phyloP scores from a whole-genome alignment of 2,329 filamentous ascomycete genomes.

The Rhinocladiella similis region DNA sequence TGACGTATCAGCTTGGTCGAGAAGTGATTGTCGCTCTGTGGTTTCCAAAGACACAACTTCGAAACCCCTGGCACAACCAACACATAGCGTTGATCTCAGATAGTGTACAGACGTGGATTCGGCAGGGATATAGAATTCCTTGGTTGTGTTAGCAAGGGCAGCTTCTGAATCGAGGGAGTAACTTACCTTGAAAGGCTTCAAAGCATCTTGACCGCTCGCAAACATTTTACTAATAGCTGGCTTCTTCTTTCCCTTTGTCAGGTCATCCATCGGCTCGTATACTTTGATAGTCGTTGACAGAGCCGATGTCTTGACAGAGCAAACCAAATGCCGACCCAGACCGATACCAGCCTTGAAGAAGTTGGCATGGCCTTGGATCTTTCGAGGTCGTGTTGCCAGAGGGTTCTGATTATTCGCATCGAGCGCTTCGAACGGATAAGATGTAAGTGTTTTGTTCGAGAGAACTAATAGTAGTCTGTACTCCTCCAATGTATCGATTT shows the following conservation, averaged over 20 bases:
- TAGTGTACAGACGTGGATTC: constrained; percentile 99
- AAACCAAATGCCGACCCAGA: constrained; percentile 88
- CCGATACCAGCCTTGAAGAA: constrained; percentile 99
- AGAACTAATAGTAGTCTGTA: constrained; percentile 89
- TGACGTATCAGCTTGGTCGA: constrained; percentile 96
- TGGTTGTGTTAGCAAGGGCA: constrained; percentile 27
- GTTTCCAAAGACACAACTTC: constrained; percentile 96
- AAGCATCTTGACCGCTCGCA: constrained; percentile 85
- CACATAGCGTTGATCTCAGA: constrained; percentile 92
- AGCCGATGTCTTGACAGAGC: constrained; percentile 91
- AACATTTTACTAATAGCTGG: constrained; percentile 96
- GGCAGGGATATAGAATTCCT: constrained; percentile 97
- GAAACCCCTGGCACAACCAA: constrained; percentile 92
- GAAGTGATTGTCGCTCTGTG: constrained; percentile 93
- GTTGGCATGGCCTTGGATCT: constrained; percentile 95
- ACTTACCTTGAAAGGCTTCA: constrained; percentile 82
- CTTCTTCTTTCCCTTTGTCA: constrained; percentile 92
- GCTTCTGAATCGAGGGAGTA: neutral
- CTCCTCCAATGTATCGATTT: constrained; percentile 94
- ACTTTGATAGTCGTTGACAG: constrained; percentile 97
- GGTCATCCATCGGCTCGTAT: constrained; percentile 95
- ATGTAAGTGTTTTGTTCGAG: constrained; percentile 88
- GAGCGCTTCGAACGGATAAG: constrained; percentile 82
- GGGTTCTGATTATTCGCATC: constrained; percentile 76
- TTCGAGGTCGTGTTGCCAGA: constrained; percentile 81